These are phyloP conservation scores for Cryptococcus sp. DNA, from an alignment of 1,284 basidiomycete species.

Conservation along the genomic window DNA sequence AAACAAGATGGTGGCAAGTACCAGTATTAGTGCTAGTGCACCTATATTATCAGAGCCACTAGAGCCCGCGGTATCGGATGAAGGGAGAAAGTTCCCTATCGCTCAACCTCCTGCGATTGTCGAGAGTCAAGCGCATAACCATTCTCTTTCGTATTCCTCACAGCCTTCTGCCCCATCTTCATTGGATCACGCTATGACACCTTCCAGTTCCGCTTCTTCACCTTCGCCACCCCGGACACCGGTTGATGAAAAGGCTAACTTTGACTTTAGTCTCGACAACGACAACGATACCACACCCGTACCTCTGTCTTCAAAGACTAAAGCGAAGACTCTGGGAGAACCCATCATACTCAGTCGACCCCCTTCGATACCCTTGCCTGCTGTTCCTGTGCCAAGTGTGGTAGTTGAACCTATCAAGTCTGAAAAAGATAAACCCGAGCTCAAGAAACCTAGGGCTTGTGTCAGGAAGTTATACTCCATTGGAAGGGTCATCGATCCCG, in stretches of 20 bases:
- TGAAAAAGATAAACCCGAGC: background rate
- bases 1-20: no score
- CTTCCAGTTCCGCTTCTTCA: constrained; percentile 39
- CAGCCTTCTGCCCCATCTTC: constrained; percentile 18
- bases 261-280: constrained; percentile 1
- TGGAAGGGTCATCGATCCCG: constrained; percentile 21
- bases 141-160: constrained; percentile 15
- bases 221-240: constrained; percentile 42
- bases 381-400: constrained; percentile 9
- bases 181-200: constrained; percentile 39
- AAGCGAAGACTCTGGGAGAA: constrained; percentile 2
- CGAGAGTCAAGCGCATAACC: background rate
- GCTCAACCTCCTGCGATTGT: background rate
- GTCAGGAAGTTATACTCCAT: constrained; percentile 7
- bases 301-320: background rate
- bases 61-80: background rate
- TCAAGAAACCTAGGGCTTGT: constrained; percentile 9
- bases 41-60: background rate
- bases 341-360: constrained; percentile 8
- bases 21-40: background rate
- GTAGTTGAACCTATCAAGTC: constrained; percentile 2
- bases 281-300: constrained; percentile 3
- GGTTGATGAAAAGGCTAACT: constrained; percentile 16
- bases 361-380: constrained; percentile 24
- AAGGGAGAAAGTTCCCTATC: constrained; percentile 1